These are phyloP conservation scores for Sporothrix pallida DNA, from an alignment of 2,329 filamentous ascomycete species.

Conservation along the genomic window DNA sequence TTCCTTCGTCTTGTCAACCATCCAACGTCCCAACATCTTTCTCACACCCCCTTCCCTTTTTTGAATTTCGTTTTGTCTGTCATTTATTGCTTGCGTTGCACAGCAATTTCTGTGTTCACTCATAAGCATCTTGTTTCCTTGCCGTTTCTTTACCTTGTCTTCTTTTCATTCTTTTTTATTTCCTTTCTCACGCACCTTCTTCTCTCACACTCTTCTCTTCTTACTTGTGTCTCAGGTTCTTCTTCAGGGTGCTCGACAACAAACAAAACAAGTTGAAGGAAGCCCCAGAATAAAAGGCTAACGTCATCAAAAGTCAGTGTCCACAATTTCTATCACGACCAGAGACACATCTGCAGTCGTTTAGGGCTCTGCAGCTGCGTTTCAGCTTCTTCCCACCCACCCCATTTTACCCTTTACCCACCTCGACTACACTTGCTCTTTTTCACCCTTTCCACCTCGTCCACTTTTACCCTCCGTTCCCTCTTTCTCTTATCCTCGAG, in stretches of 20 bases:
- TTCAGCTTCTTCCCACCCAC: constrained; percentile 24
- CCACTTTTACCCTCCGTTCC: too few relatives aligned
- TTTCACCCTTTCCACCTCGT: background rate
- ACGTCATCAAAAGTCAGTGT: constrained; percentile 34
- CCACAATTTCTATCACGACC: constrained; percentile 2
- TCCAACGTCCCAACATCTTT: background rate
- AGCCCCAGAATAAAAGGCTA: constrained; percentile 28
- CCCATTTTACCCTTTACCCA: background rate
- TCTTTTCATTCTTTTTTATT: background rate
- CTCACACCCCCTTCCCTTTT: background rate
- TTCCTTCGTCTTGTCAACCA: background rate
- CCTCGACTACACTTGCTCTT: constrained; percentile 18
- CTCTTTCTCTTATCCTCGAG: constrained; percentile 24
- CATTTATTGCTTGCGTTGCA: constrained; percentile 30
- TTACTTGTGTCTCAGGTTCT: constrained; percentile 30
- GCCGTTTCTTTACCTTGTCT: background rate
- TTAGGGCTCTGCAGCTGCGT: constrained; percentile 26
- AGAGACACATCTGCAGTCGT: constrained; percentile 14
- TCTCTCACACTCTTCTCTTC: background rate
- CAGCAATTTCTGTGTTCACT: constrained; percentile 14
- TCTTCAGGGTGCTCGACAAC: constrained; percentile 17
- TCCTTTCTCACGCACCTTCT: background rate
- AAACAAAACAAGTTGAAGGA: background rate
- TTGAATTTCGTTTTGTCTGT: background rate
- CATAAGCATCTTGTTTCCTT: background rate